Base-by-base conservation (phyloP, 202 grass and related monocot species). In the Bolboschoenoplectus hybrid region DNA sequence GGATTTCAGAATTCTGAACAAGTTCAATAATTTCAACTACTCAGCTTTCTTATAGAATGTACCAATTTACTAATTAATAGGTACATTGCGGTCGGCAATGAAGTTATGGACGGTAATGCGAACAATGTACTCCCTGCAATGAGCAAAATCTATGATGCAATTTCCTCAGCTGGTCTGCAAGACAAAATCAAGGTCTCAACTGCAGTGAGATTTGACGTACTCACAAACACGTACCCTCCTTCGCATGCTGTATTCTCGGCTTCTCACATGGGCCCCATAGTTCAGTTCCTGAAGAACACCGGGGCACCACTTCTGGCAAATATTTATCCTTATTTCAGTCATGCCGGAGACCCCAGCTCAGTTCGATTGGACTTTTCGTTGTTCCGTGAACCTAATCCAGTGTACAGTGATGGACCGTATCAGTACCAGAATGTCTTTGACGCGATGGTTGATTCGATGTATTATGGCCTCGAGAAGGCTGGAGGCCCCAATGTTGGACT, bases 11-110 rank as follows among this genome's bases (percentile, higher is more conserved):
- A 14, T 55, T 13, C 52, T 55, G 52, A 2, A 13, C 11, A 55
- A 55, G 52, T 55, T 26, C 26, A 26, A 26, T 26, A 26, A 26
- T 55, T 55, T 55, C 52, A 63, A 20, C 5, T 19, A 61, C 19
- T 61, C 26, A 26, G 14, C 57, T 61, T 32, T 63, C 17, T 32
- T 19, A 34, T 9, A 35, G 7, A 64, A 34, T 64, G 62, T 64
- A 64, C 62, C 35, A 9, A 64, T 10, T 10, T 64, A 34, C 43
- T 58, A 17, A 58, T 69, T 9, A 69, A 69, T 39, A 78, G 60
- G 9, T 91, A 91, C 60, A 91, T 91, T 63, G 87, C 85, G 16
- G 87, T 89, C 16, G 90, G 90, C 11, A 91, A 91, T 55, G 90
- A 91, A 82, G 74, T 87, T 10, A 57, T 61, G 7, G 84, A 47